Percentiles rank a stretch among this genome's conserved stretches.
phyloP scores from a whole-genome alignment of 179 eudicot genomes.

The Amaranthus tricolor region DNA sequence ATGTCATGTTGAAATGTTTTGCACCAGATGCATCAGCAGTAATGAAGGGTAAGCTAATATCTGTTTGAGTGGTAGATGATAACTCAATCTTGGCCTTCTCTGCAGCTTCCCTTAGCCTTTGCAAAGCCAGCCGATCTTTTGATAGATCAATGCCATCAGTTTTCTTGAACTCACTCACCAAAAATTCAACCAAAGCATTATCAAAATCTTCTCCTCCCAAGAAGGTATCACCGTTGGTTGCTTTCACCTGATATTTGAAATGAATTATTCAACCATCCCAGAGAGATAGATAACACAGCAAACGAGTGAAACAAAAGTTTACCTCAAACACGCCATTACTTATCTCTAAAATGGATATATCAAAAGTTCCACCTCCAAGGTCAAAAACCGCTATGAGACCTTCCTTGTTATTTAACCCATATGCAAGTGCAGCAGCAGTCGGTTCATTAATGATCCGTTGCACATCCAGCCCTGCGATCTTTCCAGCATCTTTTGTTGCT shows the following conservation, averaged over 20 bases:
- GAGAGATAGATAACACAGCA: background rate
- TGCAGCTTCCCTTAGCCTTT: slow-evolving; percentile 44
- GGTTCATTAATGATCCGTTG: slow-evolving; percentile 37
- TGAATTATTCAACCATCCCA: background rate
- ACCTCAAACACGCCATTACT: slow-evolving; percentile 41
- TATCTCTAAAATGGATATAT: slow-evolving; percentile 38
- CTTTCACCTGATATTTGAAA: slow-evolving; percentile 30
- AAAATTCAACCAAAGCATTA: slow-evolving; percentile 31
- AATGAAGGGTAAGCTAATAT: slow-evolving; percentile 37
- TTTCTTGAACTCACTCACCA: slow-evolving; percentile 34
- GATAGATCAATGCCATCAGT: slow-evolving; percentile 41
- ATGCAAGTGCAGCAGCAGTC: slow-evolving; percentile 43
- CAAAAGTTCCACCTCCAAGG: slow-evolving; percentile 42
- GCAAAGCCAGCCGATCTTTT: slow-evolving; percentile 36
- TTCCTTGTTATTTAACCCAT: slow-evolving; percentile 39
- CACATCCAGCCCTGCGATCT: slow-evolving; percentile 33
- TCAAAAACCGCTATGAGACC: slow-evolving; percentile 45
- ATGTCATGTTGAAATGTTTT: slow-evolving; percentile 37
- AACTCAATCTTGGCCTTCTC: slow-evolving; percentile 44
- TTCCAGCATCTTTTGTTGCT: slow-evolving; percentile 39
- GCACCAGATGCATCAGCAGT: slow-evolving; percentile 40
- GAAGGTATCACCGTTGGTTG: slow-evolving; percentile 43
- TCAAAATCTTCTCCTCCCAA: slow-evolving; percentile 43
- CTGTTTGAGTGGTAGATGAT: slow-evolving; percentile 41
- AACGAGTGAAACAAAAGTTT: background rate